Conservation (phyloP, 768 basidiomycete genomes). For the Boletales sp. region DNA sequence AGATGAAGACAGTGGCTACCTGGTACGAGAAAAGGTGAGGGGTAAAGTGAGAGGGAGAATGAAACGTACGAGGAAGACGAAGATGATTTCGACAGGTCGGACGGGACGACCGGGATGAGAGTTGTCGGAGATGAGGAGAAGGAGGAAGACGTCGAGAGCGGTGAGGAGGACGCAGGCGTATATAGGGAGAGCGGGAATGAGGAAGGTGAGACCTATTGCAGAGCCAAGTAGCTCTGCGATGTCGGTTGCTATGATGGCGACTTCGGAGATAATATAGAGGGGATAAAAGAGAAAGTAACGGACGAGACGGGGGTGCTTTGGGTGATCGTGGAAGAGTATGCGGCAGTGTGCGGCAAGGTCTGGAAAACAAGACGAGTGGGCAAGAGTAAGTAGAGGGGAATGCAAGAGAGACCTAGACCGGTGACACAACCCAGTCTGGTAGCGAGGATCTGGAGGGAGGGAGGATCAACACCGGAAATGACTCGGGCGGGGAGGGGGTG, state of each 20-base stretch:
- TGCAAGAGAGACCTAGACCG: too few species aligned
- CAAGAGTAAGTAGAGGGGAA: too few species aligned
- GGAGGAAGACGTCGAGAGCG: slow-evolving; percentile 41
- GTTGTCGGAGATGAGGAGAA: slow-evolving; percentile 41
- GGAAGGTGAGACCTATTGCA: slow-evolving; percentile 54
- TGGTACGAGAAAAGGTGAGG: too few species aligned
- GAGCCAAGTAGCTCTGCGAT: slow-evolving; percentile 59
- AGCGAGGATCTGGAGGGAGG: too few species aligned
- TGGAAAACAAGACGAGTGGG: too few species aligned
- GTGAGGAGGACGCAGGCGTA: slow-evolving; percentile 50
- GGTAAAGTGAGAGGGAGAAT: too few species aligned
- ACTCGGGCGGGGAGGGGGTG: too few species aligned
- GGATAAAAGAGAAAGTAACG: slow-evolving; percentile 44
- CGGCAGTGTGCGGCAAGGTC: too few species aligned
- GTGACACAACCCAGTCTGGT: too few species aligned
- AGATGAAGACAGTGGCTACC: too few species aligned
- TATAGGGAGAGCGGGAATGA: slow-evolving; percentile 47
- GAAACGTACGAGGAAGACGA: too few species aligned
- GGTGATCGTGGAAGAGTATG: slow-evolving; percentile 36
- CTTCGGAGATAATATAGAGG: slow-evolving; percentile 41
- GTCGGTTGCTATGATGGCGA: slow-evolving; percentile 56
- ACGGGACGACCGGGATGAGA: slow-evolving; percentile 30
- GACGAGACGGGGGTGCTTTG: slow-evolving; percentile 34
- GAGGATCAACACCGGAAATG: too few species aligned
- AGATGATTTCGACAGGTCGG: neutral